Conservation (phyloP, 192 early-diverging fungal species). For the Mycoemilia scoparia region DNA sequence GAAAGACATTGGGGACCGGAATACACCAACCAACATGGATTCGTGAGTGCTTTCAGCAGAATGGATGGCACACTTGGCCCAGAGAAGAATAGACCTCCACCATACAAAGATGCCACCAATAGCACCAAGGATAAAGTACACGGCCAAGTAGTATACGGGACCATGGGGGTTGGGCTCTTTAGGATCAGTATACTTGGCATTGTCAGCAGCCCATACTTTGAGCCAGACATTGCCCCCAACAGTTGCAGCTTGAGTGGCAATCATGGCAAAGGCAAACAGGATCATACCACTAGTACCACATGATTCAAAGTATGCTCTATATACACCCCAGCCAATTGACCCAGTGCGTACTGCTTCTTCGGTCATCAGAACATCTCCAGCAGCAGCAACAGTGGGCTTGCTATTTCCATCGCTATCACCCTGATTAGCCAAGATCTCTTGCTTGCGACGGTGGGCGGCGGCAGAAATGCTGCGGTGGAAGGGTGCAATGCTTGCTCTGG, state of each 20-base stretch:
- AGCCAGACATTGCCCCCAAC: constrained; percentile 46
- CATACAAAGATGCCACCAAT: constrained; percentile 41
- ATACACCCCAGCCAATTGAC: constrained; percentile 51
- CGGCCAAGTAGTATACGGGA: constrained; percentile 42
- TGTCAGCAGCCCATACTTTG: constrained; percentile 47
- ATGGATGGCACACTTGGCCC: constrained; percentile 61
- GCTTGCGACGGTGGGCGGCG: constrained; percentile 1
- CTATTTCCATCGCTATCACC: too few species aligned
- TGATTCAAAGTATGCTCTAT: constrained; percentile 57
- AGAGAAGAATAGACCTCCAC: constrained; percentile 51
- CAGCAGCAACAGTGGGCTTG: too few species aligned
- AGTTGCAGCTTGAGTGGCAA: constrained; percentile 29
- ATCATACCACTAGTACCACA: constrained; percentile 39
- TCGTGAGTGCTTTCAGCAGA: constrained; percentile 54
- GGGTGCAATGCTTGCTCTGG: constrained; percentile 38
- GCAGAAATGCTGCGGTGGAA: constrained; percentile 5
- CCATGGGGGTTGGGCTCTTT: constrained; percentile 2
- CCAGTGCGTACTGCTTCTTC: constrained; percentile 68
- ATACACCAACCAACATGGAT: constrained; percentile 55
- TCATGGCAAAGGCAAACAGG: constrained; percentile 37
- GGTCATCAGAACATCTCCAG: constrained; percentile 33
- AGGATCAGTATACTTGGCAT: constrained; percentile 21
- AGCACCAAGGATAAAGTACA: constrained; percentile 63
- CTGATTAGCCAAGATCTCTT: constrained; percentile 3
- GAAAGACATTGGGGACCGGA: constrained; percentile 42